phyloP scores from a whole-genome alignment of 441 rosid genomes.

The Macaranga tanarius region DNA sequence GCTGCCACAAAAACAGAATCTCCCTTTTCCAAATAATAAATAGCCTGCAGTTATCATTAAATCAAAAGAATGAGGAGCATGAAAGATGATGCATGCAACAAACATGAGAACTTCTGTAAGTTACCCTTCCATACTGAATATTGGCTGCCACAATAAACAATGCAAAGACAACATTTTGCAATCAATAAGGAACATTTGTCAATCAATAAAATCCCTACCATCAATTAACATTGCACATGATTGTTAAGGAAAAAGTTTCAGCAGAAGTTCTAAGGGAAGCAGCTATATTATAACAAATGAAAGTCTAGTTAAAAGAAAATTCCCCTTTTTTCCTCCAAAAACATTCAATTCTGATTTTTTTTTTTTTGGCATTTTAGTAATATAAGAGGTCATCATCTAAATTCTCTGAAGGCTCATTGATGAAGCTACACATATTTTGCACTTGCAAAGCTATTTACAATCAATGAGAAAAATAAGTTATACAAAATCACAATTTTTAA shows the following conservation, averaged over 20 bases:
- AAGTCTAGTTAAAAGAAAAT: not conserved
- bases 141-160: not conserved
- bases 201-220: not conserved
- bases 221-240: slow-evolving; percentile 9
- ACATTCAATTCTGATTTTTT: not conserved
- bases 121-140: not conserved
- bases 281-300: not conserved
- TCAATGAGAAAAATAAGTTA: not conserved
- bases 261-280: not conserved
- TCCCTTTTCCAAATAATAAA: slow-evolving; percentile 87
- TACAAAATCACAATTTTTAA: slow-evolving; percentile 3
- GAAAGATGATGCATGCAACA: slow-evolving; percentile 9
- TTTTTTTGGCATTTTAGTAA: not conserved
- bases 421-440: not conserved
- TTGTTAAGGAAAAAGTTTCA: not conserved
- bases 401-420: not conserved
- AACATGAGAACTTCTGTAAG: not conserved
- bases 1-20: slow-evolving; percentile 98
- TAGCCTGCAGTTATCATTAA: slow-evolving; percentile 58
- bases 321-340: not conserved
- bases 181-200: not conserved
- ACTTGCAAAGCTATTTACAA: not conserved
- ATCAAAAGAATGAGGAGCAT: slow-evolving; percentile 2
- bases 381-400: not conserved
- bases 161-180: not conserved